Evolutionary conservation across 768 basidiomycete species (phyloP).

Genomic region (Russula foetens): DNA sequence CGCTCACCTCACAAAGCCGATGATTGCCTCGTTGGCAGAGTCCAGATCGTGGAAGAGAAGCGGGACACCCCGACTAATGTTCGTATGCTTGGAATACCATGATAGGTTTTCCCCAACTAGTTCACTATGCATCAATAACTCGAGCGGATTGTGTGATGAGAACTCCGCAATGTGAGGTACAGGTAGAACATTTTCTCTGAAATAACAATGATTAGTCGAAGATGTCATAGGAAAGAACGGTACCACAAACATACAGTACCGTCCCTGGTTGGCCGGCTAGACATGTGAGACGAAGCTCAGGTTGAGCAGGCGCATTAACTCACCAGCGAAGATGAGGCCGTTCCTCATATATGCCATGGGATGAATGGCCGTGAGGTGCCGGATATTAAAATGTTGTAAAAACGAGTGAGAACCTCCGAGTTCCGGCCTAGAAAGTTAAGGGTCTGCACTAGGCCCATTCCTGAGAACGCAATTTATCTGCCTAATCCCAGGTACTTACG

Average conservation of each 20-base stretch:
- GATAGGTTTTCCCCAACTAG: neutral
- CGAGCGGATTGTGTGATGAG: no score
- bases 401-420: neutral
- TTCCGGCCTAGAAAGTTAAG: neutral
- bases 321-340: neutral
- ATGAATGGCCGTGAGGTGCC: no score
- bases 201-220: neutral
- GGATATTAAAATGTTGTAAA: no score
- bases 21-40: no score
- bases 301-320: neutral
- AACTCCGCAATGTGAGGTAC: no score
- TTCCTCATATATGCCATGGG: neutral
- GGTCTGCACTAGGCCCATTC: neutral
- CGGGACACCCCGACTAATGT: no score
- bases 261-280: neutral
- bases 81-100: no score
- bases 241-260: neutral
- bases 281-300: neutral
- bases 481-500: neutral
- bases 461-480: neutral
- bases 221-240: no score
- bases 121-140: no score
- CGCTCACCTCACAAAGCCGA: slow-evolving; percentile 6
- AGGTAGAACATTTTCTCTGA: no score
- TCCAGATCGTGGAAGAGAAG: neutral